Evolutionary conservation across 1,284 basidiomycete species (phyloP).

Genomic region (Leccinum pallidistipes): DNA sequence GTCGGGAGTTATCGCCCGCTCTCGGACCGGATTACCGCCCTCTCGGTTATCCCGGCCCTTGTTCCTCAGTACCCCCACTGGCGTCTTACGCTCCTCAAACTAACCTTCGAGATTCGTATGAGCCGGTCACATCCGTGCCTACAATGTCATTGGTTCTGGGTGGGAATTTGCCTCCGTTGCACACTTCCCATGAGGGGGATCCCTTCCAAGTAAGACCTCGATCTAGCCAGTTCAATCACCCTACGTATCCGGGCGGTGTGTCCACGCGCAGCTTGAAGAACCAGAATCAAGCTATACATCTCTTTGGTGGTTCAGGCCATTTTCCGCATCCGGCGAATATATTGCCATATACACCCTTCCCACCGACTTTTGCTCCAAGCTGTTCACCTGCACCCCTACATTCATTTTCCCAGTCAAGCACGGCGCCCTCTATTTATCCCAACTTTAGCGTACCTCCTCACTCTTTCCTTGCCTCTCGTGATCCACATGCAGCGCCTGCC

Average conservation of each 20-base stretch:
- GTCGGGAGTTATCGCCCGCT: conserved; percentile 32
- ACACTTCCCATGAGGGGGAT: conserved; percentile 31
- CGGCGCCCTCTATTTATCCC: conserved; percentile 19
- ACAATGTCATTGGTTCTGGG: conserved; percentile 12
- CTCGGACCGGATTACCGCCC: conserved; percentile 2
- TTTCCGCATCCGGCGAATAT: conserved; percentile 6
- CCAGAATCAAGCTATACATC: conserved; percentile 51
- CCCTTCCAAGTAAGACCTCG: conserved; percentile 57
- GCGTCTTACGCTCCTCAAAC: conserved; percentile 7
- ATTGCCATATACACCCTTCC: conserved; percentile 11
- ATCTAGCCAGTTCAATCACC: conserved; percentile 54
- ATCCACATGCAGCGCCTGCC: conserved; percentile 4
- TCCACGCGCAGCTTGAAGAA: conserved; percentile 13
- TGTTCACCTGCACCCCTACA: conserved; percentile 17
- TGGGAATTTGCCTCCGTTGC: conserved; percentile 12
- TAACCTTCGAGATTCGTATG: conserved; percentile 14
- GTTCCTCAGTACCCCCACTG: conserved; percentile 24
- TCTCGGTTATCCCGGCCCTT: conserved; percentile 11
- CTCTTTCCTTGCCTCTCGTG: conserved; percentile 10
- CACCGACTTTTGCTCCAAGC: conserved; percentile 18
- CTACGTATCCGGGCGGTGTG: conserved; percentile 31
- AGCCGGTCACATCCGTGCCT: conserved; percentile 5
- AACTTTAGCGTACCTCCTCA: conserved; percentile 10
- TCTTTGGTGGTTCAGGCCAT: conserved; percentile 30
- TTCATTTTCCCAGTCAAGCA: conserved; percentile 19